A percentile compares a stretch with the other conserved stretches of the same genome.
These are phyloP conservation scores for Melocanna baccifera DNA, from an alignment of 176 grass and related monocot species.

Conservation along the genomic window DNA sequence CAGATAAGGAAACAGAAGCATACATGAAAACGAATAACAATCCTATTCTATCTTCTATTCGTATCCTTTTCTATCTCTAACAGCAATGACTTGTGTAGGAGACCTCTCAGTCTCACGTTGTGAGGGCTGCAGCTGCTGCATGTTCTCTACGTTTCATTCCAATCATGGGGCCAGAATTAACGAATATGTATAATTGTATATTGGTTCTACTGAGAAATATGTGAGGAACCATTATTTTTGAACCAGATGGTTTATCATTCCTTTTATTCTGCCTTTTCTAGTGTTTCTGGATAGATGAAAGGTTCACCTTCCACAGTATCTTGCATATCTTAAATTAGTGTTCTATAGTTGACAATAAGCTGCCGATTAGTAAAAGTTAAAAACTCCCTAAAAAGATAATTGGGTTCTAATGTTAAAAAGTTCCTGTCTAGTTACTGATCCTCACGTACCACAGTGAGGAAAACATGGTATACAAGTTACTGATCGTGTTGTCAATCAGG, in stretches of 20 bases:
- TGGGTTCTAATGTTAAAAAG: constrained; percentile 34
- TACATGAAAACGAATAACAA: too few relatives aligned
- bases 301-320: background rate
- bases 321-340: background rate
- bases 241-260: constrained; percentile 32
- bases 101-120: too few relatives aligned
- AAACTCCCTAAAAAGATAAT: background rate
- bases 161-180: constrained; percentile 84
- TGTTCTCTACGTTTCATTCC: constrained; percentile 94
- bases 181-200: constrained; percentile 99
- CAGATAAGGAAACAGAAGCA: too few relatives aligned
- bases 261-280: background rate
- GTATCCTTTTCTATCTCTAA: too few relatives aligned
- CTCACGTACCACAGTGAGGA: constrained; percentile 83
- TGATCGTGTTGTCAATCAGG: constrained; percentile 99
- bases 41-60: too few relatives aligned
- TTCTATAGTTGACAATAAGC: background rate
- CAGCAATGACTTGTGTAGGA: too few relatives aligned
- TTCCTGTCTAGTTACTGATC: constrained; percentile 77
- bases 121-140: constrained; percentile 86
- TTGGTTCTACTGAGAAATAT: constrained; percentile 93
- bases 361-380: background rate
- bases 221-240: constrained; percentile 45
- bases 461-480: constrained; percentile 89
- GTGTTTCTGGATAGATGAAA: background rate